Base-by-base conservation (phyloP, 2,329 filamentous ascomycete species). In the Fusarium pseudocircinatum region DNA sequence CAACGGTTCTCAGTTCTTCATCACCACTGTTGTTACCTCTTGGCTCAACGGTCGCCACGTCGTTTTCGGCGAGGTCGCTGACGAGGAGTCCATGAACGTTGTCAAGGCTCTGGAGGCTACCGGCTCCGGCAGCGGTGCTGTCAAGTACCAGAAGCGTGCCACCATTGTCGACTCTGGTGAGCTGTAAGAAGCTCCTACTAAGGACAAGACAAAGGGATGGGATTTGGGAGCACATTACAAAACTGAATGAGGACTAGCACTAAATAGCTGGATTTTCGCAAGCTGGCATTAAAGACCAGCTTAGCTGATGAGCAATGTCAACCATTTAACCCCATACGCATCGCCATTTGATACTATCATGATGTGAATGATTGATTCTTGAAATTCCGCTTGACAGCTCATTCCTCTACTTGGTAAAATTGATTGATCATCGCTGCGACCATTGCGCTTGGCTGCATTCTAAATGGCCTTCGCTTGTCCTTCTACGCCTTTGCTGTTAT, bases 1-100 rank as follows among this genome's bases (percentile, higher is more conserved):
- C 84, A 99, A 99, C 86, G 96, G 96, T 79, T 97, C 94, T 58
- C 96, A 98, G 85, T 98, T 98, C 89, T 98, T 98, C 88, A 87
- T 98, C 82, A 98, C 96, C 79, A 98, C 96, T 63, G 94, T 97
- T 57, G 89, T 91, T 69, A 98, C 96, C 69, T 91, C 92, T 63
- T 97, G 97, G 88, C 88, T 96, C 77, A 89, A 96, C 83, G 90
- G 90, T 81, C 92, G 92, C 83, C 94, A 96, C 88, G 93, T 95
- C 84, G 93, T 95, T 82, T 95, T 95, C 85, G 94, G 94, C 82
- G 87, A 93, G 86, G 92, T 95, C 52, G 85, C 85, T 66, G 86
- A 88, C 72, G 68, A 82, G 3, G 75, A 83, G 49, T 86, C 84
- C 64, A 76, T 90, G 82, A 79, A 83, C 36, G 74, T 91, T 65